Conservation (phyloP, 192 early-diverging fungal species). For the Coemansia sp. region DNA sequence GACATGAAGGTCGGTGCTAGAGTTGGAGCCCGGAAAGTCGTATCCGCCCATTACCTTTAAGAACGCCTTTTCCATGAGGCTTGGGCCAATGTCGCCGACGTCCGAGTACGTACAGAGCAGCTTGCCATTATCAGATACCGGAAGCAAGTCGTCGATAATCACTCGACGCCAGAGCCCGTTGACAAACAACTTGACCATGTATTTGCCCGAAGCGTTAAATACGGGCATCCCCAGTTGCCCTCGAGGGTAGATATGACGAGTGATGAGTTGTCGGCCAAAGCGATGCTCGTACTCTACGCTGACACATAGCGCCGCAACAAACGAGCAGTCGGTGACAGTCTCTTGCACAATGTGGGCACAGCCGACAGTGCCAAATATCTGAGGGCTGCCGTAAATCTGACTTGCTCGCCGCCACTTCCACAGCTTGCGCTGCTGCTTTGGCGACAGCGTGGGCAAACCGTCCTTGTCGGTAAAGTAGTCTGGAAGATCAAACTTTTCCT, state of each 20-base stretch:
- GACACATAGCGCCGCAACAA: constrained; percentile 90
- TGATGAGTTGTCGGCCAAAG: constrained; percentile 77
- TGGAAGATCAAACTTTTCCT: constrained; percentile 59
- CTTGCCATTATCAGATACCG: constrained; percentile 65
- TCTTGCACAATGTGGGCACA: constrained; percentile 75
- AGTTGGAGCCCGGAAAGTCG: constrained; percentile 92
- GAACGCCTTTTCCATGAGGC: constrained; percentile 93
- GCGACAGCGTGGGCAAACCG: constrained; percentile 68
- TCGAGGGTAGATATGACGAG: constrained; percentile 85
- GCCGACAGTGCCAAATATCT: constrained; percentile 67
- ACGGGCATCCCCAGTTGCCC: constrained; percentile 64
- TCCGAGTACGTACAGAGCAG: constrained; percentile 89
- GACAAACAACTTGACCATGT: constrained; percentile 78
- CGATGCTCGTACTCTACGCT: constrained; percentile 74
- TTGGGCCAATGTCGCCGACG: constrained; percentile 50
- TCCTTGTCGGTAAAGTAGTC: constrained; percentile 73
- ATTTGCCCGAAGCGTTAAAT: constrained; percentile 87
- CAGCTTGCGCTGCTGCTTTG: constrained; percentile 71
- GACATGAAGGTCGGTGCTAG: constrained; percentile 85
- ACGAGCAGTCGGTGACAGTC: constrained; percentile 92
- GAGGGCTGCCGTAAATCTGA: constrained; percentile 66
- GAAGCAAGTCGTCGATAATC: constrained; percentile 84
- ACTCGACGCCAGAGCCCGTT: constrained; percentile 86
- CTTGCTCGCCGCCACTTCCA: constrained; percentile 80
- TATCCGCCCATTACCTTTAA: constrained; percentile 96